These are phyloP conservation scores for Rhodotorula sp. DNA, from an alignment of 1,284 basidiomycete species.

Conservation along the genomic window DNA sequence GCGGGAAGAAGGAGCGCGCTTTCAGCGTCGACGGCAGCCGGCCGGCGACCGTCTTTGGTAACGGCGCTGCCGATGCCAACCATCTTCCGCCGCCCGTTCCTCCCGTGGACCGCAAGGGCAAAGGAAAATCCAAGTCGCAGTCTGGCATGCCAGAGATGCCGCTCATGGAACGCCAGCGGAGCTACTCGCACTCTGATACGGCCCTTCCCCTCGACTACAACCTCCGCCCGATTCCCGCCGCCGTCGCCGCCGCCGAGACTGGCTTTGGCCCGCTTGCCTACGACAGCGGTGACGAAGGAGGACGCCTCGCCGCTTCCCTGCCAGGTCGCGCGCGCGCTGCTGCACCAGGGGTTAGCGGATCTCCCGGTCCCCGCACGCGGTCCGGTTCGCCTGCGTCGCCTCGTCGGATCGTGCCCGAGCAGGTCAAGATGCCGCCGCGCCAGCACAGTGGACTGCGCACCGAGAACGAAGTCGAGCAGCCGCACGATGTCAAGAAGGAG, in stretches of 20 bases:
- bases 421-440: slow-evolving; percentile 24
- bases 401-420: not conserved
- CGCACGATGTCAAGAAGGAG: slow-evolving; percentile 15
- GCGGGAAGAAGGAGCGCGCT: not conserved
- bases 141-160: not conserved
- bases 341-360: not conserved
- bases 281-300: slow-evolving; percentile 1
- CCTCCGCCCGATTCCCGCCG: not conserved
- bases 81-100: not conserved
- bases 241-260: not conserved
- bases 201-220: slow-evolving; percentile 16
- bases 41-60: not conserved
- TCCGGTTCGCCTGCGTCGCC: not conserved
- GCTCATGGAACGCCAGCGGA: slow-evolving; percentile 9
- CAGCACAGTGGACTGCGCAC: slow-evolving; percentile 18
- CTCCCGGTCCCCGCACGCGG: not conserved
- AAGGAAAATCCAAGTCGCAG: slow-evolving; percentile 16
- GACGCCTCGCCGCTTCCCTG: not conserved
- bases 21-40: not conserved
- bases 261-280: slow-evolving; percentile 24
- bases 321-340: not conserved
- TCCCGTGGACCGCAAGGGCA: slow-evolving; percentile 24
- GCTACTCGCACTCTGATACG: slow-evolving; percentile 11
- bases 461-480: slow-evolving; percentile 26
- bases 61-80: not conserved